A percentile compares a stretch with the other conserved stretches of the same genome.
phyloP scores from a whole-genome alignment of 768 basidiomycete species.

The Termitomyces sp. region DNA sequence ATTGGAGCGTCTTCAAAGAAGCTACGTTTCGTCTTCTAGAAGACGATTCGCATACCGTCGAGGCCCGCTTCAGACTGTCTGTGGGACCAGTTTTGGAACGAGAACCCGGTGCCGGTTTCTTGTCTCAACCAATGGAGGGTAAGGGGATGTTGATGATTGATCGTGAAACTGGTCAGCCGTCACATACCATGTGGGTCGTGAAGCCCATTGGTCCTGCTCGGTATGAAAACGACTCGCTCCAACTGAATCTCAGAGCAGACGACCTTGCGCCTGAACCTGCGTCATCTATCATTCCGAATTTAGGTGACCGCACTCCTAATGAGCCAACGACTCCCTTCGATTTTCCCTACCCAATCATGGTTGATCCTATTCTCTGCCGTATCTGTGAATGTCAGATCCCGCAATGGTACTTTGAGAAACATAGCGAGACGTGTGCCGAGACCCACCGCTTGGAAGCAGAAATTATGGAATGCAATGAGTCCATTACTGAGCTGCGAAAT shows the following conservation, averaged over 20 bases:
- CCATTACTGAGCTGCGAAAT: slow-evolving; percentile 79
- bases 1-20: slow-evolving; percentile 80
- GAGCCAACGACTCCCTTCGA: slow-evolving; percentile 70
- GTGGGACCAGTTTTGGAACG: slow-evolving; percentile 58
- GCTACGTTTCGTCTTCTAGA: slow-evolving; percentile 81
- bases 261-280: slow-evolving; percentile 39
- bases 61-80: slow-evolving; percentile 84
- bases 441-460: slow-evolving; percentile 95
- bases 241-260: slow-evolving; percentile 50
- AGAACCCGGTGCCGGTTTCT: slow-evolving; percentile 46
- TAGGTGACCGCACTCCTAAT: slow-evolving; percentile 26
- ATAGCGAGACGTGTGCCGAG: slow-evolving; percentile 98
- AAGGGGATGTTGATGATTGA: slow-evolving; percentile 99
- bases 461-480: slow-evolving; percentile 91
- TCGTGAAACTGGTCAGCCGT: slow-evolving; percentile 78
- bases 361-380: slow-evolving; percentile 84
- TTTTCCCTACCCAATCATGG: slow-evolving; percentile 71
- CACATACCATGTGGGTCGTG: slow-evolving; percentile 98
- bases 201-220: slow-evolving; percentile 74
- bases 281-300: slow-evolving; percentile 33
- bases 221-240: slow-evolving; percentile 60
- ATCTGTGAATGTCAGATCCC: slow-evolving; percentile 97
- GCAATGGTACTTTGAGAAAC: slow-evolving; percentile 99
- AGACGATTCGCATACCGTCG: slow-evolving; percentile 92
- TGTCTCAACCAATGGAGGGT: slow-evolving; percentile 89